Conservation (phyloP, 1,284 basidiomycete genomes). For the Malassezia restricta region DNA sequence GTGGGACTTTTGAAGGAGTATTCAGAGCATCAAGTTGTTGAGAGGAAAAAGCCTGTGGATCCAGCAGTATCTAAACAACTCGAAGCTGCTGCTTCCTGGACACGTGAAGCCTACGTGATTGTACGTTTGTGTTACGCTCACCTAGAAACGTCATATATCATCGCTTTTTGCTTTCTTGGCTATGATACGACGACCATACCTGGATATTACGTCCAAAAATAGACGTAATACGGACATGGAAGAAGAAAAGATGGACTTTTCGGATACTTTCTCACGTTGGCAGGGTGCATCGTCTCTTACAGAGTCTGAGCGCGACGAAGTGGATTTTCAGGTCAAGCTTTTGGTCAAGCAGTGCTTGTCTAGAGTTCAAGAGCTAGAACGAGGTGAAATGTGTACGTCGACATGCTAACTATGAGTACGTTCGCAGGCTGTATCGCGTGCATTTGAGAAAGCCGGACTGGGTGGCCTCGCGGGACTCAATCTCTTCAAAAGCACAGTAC, state of each 20-base stretch:
- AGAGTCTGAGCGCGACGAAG: constrained; percentile 76
- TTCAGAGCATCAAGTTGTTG: background rate
- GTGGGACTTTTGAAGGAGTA: background rate
- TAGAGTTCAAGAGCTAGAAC: constrained; percentile 70
- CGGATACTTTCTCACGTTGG: constrained; percentile 27
- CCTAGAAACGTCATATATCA: constrained; percentile 13
- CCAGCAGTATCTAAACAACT: constrained; percentile 3
- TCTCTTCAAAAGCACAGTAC: background rate
- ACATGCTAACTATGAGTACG: constrained; percentile 5
- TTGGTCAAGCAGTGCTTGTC: constrained; percentile 70
- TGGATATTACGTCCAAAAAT: constrained; percentile 3
- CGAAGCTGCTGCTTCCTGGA: constrained; percentile 5
- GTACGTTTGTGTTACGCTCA: constrained; percentile 1
- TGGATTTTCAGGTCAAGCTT: constrained; percentile 73
- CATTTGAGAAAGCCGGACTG: background rate
- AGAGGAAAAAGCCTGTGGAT: background rate
- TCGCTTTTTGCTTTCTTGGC: constrained; percentile 8
- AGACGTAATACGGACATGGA: background rate
- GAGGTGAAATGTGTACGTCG: constrained; percentile 64
- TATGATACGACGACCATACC: constrained; percentile 9
- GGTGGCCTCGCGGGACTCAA: background rate
- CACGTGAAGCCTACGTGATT: constrained; percentile 5
- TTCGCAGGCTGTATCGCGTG: background rate
- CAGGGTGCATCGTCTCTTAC: constrained; percentile 55
- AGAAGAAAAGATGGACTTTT: background rate